Evolutionary conservation across 2,329 filamentous ascomycete species (phyloP).

Genomic region (Neoscytalidium dimidiatum): DNA sequence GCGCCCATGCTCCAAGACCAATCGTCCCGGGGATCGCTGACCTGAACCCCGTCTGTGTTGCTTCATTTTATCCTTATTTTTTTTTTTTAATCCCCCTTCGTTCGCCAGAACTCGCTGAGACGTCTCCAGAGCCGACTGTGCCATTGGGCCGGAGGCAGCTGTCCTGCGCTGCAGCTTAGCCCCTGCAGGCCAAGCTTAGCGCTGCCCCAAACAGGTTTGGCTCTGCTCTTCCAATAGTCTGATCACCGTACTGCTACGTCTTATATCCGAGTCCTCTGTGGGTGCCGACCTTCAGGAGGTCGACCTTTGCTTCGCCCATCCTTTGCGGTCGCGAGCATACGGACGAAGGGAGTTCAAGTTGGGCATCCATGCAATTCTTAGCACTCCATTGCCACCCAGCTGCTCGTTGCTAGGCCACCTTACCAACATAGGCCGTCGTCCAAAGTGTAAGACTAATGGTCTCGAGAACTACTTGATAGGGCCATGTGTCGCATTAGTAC

Average conservation of each 20-base stretch:
- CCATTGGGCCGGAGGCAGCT: neutral
- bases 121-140: neutral
- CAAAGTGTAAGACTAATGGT: too few species aligned
- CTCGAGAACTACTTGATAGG: too few species aligned
- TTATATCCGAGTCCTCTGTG: neutral
- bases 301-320: neutral
- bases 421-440: too few species aligned
- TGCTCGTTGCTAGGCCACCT: too few species aligned
- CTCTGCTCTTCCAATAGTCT: neutral
- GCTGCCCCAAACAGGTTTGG: neutral
- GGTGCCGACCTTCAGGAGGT: neutral
- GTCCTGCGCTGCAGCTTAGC: neutral
- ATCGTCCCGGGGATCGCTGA: slow-evolving; percentile 3
- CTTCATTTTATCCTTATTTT: neutral
- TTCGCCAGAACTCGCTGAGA: neutral
- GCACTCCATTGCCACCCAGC: neutral
- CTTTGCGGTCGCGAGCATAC: neutral
- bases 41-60: neutral
- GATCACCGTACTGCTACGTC: neutral
- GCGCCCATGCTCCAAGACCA: neutral
- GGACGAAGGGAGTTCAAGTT: neutral
- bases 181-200: neutral
- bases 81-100: neutral
- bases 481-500: too few species aligned
- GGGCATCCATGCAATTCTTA: neutral